Percentiles rank a stretch among this genome's conserved stretches.
Conservation (phyloP, 2,329 filamentous ascomycete genomes). For the Plenodomus tracheiphilus region DNA sequence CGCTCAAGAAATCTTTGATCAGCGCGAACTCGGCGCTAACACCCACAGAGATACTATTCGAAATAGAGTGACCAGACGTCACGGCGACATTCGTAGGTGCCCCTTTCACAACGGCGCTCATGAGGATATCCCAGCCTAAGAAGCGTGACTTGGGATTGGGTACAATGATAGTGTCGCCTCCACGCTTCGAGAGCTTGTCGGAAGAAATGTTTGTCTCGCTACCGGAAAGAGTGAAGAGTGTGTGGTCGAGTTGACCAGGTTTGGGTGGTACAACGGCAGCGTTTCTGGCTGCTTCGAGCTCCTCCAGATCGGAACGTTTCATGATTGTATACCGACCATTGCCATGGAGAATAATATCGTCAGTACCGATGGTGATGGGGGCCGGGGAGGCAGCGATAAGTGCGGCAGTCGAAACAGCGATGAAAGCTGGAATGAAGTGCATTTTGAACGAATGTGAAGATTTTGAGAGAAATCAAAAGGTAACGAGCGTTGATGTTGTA, state of each 20-base stretch:
- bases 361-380: slow-evolving; percentile 16
- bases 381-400: slow-evolving; percentile 20
- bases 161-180: slow-evolving; percentile 18
- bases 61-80: slow-evolving; percentile 40
- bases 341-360: slow-evolving; percentile 34
- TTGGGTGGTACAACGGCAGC: slow-evolving; percentile 17
- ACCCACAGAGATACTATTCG: slow-evolving; percentile 38
- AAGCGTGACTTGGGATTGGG: slow-evolving; percentile 31
- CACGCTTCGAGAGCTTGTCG: slow-evolving; percentile 19
- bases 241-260: slow-evolving; percentile 20
- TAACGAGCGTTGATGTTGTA: slow-evolving; percentile 1
- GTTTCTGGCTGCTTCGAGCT: slow-evolving; percentile 18
- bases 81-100: slow-evolving; percentile 33
- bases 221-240: slow-evolving; percentile 9
- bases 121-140: slow-evolving; percentile 47
- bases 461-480: not conserved
- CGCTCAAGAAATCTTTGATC: slow-evolving; percentile 30
- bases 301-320: slow-evolving; percentile 26
- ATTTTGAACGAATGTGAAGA: slow-evolving; percentile 15
- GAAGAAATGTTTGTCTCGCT: slow-evolving; percentile 7
- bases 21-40: slow-evolving; percentile 17
- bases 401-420: slow-evolving; percentile 17
- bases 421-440: slow-evolving; percentile 19
- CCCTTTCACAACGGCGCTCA: slow-evolving; percentile 43
- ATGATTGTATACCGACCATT: slow-evolving; percentile 25